These are phyloP conservation scores for Backusella sp. DNA, from an alignment of 192 early-diverging fungal species.

Conservation along the genomic window DNA sequence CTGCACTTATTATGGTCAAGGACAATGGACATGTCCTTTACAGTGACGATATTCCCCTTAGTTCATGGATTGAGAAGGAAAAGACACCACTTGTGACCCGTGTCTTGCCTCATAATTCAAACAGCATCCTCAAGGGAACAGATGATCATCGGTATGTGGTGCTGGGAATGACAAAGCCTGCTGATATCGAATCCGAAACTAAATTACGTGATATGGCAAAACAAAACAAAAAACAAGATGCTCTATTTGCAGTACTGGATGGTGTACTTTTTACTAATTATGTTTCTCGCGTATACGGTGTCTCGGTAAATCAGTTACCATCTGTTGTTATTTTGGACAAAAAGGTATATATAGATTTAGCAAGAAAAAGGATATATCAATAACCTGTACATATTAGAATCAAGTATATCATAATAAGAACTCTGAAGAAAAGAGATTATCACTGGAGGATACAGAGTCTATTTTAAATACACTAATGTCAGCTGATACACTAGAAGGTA, in stretches of 20 bases:
- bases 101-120: constrained; percentile 65
- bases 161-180: constrained; percentile 61
- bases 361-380: too few relatives aligned
- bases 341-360: not conserved
- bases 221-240: constrained; percentile 28
- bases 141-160: constrained; percentile 50
- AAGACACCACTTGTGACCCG: constrained; percentile 65
- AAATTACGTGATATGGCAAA: constrained; percentile 35
- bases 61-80: constrained; percentile 60
- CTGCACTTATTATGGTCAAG: constrained; percentile 60
- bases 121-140: constrained; percentile 64
- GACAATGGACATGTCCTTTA: constrained; percentile 40
- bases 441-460: not conserved
- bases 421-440: not conserved
- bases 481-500: not conserved
- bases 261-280: constrained; percentile 59
- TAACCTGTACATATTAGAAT: not conserved
- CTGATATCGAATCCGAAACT: constrained; percentile 11
- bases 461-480: not conserved
- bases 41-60: constrained; percentile 33
- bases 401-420: not conserved
- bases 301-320: constrained; percentile 6
- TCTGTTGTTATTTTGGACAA: constrained; percentile 32
- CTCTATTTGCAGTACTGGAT: constrained; percentile 66
- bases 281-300: constrained; percentile 52